Percentiles rank a stretch among this genome's conserved stretches.
Evolutionary conservation across 805 yeast species (phyloP).

Genomic region (Candida nanaspora): DNA sequence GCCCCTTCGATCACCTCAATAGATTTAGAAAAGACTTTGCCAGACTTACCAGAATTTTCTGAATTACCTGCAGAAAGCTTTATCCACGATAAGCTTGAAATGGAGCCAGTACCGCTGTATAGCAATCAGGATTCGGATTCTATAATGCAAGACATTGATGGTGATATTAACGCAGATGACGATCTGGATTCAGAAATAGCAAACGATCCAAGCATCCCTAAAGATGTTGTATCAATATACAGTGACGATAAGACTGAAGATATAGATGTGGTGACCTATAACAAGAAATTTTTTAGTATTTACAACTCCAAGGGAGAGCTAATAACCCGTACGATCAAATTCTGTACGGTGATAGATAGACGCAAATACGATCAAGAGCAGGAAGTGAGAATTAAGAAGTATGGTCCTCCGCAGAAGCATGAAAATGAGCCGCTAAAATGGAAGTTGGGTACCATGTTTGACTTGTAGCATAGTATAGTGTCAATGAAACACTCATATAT

Average conservation of each 20-base stretch:
- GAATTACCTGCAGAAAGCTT: too few species aligned
- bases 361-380: slow-evolving; percentile 14
- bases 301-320: slow-evolving; percentile 15
- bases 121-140: too few species aligned
- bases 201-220: neutral
- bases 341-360: slow-evolving; percentile 19
- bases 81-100: too few species aligned
- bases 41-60: neutral
- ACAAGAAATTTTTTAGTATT: slow-evolving; percentile 19
- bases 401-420: neutral
- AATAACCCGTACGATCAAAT: slow-evolving; percentile 22
- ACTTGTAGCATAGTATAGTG: neutral
- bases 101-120: too few species aligned
- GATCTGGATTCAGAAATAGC: neutral
- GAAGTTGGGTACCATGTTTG: slow-evolving; percentile 17
- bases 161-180: too few species aligned
- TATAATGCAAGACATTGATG: too few species aligned
- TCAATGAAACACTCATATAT: too few species aligned
- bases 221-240: neutral
- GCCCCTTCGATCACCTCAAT: neutral
- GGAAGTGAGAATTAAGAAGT: too few species aligned
- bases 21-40: too few species aligned
- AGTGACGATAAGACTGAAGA: neutral
- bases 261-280: slow-evolving; percentile 11
- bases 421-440: slow-evolving; percentile 19